Conservation (phyloP, 1,284 basidiomycete species). For the Ceratobasidium sp. region DNA sequence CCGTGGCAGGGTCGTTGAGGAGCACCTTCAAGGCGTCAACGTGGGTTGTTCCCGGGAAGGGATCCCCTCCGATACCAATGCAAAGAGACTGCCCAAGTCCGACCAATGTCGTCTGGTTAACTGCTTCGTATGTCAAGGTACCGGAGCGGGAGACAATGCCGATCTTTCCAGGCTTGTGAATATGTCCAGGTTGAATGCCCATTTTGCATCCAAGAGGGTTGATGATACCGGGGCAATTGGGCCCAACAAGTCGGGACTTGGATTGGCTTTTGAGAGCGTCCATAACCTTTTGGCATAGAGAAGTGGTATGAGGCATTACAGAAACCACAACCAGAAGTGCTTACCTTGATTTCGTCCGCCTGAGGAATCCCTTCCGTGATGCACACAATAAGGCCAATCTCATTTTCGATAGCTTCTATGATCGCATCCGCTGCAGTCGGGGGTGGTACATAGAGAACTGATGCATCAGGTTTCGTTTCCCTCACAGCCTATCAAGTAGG, state of each 20-base stretch:
- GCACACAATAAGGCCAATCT: constrained; percentile 95
- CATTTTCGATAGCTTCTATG: constrained; percentile 96
- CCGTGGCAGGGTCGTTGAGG: constrained; percentile 90
- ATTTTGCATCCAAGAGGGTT: constrained; percentile 98
- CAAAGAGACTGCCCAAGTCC: constrained; percentile 97
- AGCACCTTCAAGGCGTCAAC: constrained; percentile 96
- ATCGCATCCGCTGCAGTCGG: constrained; percentile 93
- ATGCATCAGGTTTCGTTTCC: constrained; percentile 85
- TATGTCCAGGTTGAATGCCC: constrained; percentile 99
- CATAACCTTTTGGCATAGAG: constrained; percentile 81
- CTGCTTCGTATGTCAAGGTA: constrained; percentile 91
- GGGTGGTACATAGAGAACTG: constrained; percentile 95
- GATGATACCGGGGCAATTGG: constrained; percentile 99
- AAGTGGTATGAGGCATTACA: not conserved
- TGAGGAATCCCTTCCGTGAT: constrained; percentile 98
- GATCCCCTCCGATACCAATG: constrained; percentile 98
- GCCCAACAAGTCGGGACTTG: constrained; percentile 92
- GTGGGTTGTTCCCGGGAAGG: constrained; percentile 97
- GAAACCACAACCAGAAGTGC: constrained; percentile 42
- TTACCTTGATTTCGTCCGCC: constrained; percentile 87
- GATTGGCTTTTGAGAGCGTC: constrained; percentile 94
- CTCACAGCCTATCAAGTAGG: constrained; percentile 69
- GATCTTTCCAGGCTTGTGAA: constrained; percentile 94
- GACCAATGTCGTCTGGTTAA: constrained; percentile 92
- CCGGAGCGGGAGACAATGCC: constrained; percentile 98